Evolutionary conservation across 495 filamentous ascomycete genomes (phyloP).

Genomic region (Cryomyces minteri): DNA sequence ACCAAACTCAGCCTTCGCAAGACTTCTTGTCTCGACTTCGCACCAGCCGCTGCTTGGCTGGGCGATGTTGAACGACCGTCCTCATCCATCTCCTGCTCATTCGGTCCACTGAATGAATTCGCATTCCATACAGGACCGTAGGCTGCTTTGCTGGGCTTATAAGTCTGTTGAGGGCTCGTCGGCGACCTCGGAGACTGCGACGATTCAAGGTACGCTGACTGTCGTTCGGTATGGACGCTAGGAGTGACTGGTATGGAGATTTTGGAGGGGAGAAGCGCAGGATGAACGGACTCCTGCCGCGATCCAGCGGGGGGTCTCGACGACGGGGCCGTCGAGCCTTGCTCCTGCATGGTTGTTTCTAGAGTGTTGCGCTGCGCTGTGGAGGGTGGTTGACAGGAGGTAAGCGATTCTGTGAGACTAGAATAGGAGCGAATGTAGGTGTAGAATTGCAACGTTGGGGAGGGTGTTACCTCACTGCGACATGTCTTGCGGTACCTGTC

Average conservation of each 20-base stretch:
- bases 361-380: too few relatives aligned
- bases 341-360: too few relatives aligned
- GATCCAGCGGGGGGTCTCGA: too few relatives aligned
- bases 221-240: conserved; percentile 18
- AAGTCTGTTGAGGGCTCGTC: not conserved
- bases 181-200: not conserved
- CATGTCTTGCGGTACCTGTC: too few relatives aligned
- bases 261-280: conserved; percentile 14
- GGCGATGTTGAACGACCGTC: conserved; percentile 18
- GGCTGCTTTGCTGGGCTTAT: not conserved
- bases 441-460: too few relatives aligned
- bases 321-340: too few relatives aligned
- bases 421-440: too few relatives aligned
- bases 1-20: conserved; percentile 41
- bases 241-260: conserved; percentile 18
- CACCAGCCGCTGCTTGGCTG: conserved; percentile 29
- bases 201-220: conserved; percentile 2
- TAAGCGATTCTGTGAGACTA: too few relatives aligned
- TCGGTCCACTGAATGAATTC: not conserved
- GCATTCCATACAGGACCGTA: conserved; percentile 2
- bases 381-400: too few relatives aligned
- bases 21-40: conserved; percentile 38
- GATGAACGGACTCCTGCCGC: conserved; percentile 1
- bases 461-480: too few relatives aligned
- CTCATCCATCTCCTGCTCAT: not conserved